A percentile compares a stretch with the other conserved stretches of the same genome.
Evolutionary conservation across 768 basidiomycete genomes (phyloP).

Genomic region (Pleurotus eryngii): DNA sequence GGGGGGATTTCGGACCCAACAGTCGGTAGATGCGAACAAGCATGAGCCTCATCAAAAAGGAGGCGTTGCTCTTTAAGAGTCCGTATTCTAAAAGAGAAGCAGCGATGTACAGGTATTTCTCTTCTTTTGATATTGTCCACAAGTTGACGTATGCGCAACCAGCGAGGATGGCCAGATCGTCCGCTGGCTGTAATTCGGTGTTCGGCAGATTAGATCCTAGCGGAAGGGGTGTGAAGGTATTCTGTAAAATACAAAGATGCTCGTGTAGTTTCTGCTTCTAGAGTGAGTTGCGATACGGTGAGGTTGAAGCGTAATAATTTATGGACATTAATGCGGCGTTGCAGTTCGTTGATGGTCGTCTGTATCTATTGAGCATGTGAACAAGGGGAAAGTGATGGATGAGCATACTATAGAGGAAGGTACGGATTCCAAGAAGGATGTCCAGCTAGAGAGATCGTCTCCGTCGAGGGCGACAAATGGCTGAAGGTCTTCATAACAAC

Average conservation of each 20-base stretch:
- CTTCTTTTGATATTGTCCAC: constrained; percentile 56
- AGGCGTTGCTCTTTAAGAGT: constrained; percentile 67
- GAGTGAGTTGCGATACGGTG: constrained; percentile 41
- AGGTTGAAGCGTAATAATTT: constrained; percentile 72
- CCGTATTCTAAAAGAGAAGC: constrained; percentile 69
- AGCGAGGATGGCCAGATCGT: constrained; percentile 78
- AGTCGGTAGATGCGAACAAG: constrained; percentile 81
- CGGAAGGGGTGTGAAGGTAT: constrained; percentile 65
- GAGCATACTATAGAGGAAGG: constrained; percentile 45
- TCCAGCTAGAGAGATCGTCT: constrained; percentile 48
- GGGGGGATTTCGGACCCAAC: constrained; percentile 48
- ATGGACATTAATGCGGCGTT: constrained; percentile 66
- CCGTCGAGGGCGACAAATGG: constrained; percentile 56
- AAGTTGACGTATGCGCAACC: constrained; percentile 63
- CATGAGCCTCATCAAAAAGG: constrained; percentile 74
- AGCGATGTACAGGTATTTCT: constrained; percentile 62
- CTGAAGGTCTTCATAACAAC: constrained; percentile 83
- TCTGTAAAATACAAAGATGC: constrained; percentile 50
- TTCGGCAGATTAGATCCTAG: constrained; percentile 62
- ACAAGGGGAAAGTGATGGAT: background rate
- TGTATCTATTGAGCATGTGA: constrained; percentile 19
- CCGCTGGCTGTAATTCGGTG: constrained; percentile 84
- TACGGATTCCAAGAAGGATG: constrained; percentile 46
- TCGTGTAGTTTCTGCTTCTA: constrained; percentile 52
- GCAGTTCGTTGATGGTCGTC: constrained; percentile 54